phyloP scores from a whole-genome alignment of 345 rosid genomes.

The Populus euphratica region DNA sequence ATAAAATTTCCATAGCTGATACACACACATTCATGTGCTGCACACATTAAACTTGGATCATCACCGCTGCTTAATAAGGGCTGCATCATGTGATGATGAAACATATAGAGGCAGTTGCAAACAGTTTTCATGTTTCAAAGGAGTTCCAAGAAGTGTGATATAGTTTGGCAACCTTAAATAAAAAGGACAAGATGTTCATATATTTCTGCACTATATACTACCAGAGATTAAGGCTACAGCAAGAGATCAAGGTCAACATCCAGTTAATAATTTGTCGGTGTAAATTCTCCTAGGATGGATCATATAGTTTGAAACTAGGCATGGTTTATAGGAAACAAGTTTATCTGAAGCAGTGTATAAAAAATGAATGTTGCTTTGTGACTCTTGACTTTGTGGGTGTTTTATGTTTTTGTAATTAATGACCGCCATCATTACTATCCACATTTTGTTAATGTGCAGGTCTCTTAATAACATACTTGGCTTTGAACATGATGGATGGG shows the following conservation, averaged over 20 bases:
- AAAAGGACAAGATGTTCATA: neutral
- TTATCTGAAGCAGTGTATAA: neutral
- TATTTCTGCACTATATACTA: neutral
- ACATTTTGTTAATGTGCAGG: constrained; percentile 14
- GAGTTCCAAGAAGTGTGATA: neutral
- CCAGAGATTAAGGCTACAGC: neutral
- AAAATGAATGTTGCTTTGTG: neutral
- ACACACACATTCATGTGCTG: neutral
- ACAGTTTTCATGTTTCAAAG: neutral
- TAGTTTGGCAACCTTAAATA: neutral
- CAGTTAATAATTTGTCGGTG: neutral
- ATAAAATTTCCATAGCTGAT: neutral
- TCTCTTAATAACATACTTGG: constrained; percentile 29
- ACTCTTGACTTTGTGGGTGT: neutral
- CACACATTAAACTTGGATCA: neutral
- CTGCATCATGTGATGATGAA: neutral
- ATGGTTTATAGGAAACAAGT: neutral
- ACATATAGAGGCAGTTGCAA: neutral
- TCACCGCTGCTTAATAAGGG: neutral
- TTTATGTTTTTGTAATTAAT: neutral
- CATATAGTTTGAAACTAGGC: neutral
- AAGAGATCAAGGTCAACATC: neutral
- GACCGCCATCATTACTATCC: neutral
- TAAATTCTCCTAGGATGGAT: neutral
- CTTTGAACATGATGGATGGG: constrained; percentile 40